Base-by-base conservation (phyloP, 805 yeast species). In the Yamadazyma akitaensis region DNA sequence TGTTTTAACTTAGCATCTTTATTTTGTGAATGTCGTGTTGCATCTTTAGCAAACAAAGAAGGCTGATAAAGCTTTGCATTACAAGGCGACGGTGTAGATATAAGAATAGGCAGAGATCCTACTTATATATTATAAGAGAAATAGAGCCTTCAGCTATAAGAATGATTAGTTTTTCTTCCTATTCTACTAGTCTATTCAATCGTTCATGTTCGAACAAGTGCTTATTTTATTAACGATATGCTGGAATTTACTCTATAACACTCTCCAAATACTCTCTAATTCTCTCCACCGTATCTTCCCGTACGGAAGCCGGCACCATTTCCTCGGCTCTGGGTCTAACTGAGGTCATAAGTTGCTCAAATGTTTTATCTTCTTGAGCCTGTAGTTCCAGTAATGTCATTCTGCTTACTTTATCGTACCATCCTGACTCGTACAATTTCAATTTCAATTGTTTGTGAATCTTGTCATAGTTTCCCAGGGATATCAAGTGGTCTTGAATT, bases 381-480 rank as follows among this genome's bases (percentile, higher is more conserved):
- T 70, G 69, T 58, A 76, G 76, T 61, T 65, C 77, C 49, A 51
- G 58, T 40, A 63, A 63, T 2, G 95, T 85, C 36, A 85, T 54
- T 34, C 75, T 76, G 39, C 80, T 73, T 24, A 91, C 82, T 45
- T 83, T 75, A 55, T 88, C 96, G 50, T 80, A 81, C 97, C 97
- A 91, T 5, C 97, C 97, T 1, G 84, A 76, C 58, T 86, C 85
- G 43, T 81, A 76, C 10, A 91, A 74, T 57, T 79, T 80, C 46
- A 82, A 74, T 54, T 81, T 80, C 48, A 91, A 67, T 40, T 76
- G 72, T 43, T 78, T 76, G 42, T 85, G 82, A 46, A 88, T 84
- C 73, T 76, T 74, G 50, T 86, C 92, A 63, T 89, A 89, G 64
- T 84, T 86, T 0, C 96, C 97, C 25, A 88, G 78, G 26, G 82